Evolutionary conservation across 306 rosid species (phyloP).

Genomic region (Potentilla sterilis): DNA sequence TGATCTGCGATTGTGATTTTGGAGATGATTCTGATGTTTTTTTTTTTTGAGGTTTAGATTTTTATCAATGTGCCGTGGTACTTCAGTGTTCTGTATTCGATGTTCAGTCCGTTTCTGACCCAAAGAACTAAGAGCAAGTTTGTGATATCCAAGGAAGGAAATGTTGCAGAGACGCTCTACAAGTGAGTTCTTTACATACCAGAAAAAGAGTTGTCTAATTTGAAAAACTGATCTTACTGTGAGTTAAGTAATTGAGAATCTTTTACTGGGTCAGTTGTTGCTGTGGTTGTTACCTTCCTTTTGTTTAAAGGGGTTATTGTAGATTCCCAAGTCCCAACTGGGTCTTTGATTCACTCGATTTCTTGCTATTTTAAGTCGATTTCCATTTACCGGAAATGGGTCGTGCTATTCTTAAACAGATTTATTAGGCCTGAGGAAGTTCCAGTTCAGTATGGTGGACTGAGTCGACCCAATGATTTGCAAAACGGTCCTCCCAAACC

Average conservation of each 20-base stretch:
- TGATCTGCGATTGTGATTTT: background rate
- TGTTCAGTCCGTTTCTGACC: slow-evolving; percentile 91
- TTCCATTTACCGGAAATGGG: slow-evolving; percentile 8
- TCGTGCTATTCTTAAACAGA: slow-evolving; percentile 40
- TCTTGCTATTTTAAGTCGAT: background rate
- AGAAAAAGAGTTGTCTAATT: background rate
- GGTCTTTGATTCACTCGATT: background rate
- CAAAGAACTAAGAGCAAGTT: slow-evolving; percentile 97
- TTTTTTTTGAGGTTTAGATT: slow-evolving; percentile 43
- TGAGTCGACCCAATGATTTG: slow-evolving; percentile 58
- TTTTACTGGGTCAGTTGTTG: background rate
- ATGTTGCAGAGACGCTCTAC: slow-evolving; percentile 86
- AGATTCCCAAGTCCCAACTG: background rate
- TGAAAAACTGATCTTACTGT: background rate
- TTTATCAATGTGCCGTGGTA: slow-evolving; percentile 99
- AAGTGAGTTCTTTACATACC: slow-evolving; percentile 47
- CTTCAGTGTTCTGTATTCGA: slow-evolving; percentile 83
- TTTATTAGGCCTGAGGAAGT: slow-evolving; percentile 86
- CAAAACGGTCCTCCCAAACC: slow-evolving; percentile 86
- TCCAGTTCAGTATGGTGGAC: slow-evolving; percentile 95
- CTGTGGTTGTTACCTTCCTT: background rate
- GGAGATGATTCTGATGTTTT: background rate
- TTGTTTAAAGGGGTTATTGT: background rate
- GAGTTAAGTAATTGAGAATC: slow-evolving; percentile 19
- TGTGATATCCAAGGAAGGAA: slow-evolving; percentile 92